A percentile compares a stretch with the other conserved stretches of the same genome.
Conservation (phyloP, 306 rosid species). For the Fagus sylvatica region DNA sequence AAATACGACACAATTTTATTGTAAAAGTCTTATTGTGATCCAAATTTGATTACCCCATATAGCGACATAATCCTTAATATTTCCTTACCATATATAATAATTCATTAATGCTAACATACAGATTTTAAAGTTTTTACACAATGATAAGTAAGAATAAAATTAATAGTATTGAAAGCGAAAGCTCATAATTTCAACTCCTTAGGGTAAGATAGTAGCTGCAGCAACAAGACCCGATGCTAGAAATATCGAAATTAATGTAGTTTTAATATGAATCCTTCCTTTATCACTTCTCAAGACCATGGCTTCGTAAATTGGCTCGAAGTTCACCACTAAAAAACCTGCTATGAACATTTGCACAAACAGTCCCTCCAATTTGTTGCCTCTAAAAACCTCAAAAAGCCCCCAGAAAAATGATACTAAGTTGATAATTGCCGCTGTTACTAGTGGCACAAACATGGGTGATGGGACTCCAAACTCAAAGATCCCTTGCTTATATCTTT, state of each 20-base stretch:
- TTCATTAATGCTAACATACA: too few species aligned
- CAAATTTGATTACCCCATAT: too few species aligned
- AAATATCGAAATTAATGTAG: not conserved
- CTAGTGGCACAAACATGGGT: slow-evolving; percentile 36
- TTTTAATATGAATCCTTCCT: slow-evolving; percentile 31
- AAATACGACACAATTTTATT: too few species aligned
- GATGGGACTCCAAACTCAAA: slow-evolving; percentile 42
- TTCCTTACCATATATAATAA: too few species aligned
- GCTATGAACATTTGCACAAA: slow-evolving; percentile 26
- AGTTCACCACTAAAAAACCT: slow-evolving; percentile 31
- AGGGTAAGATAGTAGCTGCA: not conserved
- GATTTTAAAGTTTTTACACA: too few species aligned
- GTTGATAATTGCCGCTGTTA: slow-evolving; percentile 33
- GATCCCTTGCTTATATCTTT: slow-evolving; percentile 35
- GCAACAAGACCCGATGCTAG: not conserved
- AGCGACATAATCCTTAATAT: too few species aligned
- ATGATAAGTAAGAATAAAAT: not conserved
- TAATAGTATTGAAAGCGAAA: not conserved
- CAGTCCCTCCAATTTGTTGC: slow-evolving; percentile 14
- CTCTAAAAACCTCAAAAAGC: not conserved
- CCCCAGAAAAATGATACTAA: slow-evolving; percentile 24
- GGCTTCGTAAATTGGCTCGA: slow-evolving; percentile 41
- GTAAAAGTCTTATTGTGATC: too few species aligned
- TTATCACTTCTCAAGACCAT: slow-evolving; percentile 22
- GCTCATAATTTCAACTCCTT: not conserved